These are phyloP conservation scores for Saxophila tyrrhenica DNA, from an alignment of 495 filamentous ascomycete genomes.

Conservation along the genomic window DNA sequence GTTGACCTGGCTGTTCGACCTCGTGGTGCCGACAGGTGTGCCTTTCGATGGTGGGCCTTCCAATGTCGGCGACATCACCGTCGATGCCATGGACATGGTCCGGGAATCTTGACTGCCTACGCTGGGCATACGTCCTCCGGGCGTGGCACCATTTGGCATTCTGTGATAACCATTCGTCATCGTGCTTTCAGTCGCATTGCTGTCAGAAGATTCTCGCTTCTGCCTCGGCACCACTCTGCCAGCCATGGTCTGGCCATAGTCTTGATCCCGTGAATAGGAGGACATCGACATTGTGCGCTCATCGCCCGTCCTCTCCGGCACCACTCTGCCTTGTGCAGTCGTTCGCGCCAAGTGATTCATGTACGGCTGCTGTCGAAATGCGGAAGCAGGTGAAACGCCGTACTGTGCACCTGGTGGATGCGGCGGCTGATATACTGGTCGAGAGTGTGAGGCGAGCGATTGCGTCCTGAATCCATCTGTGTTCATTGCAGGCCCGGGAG, in stretches of 20 bases:
- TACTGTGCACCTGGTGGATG: constrained; percentile 42
- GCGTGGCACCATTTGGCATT: constrained; percentile 2
- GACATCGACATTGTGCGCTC: constrained; percentile 95
- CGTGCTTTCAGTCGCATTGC: constrained; percentile 7
- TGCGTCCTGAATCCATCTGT: constrained; percentile 78
- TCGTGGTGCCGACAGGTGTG: constrained; percentile 32
- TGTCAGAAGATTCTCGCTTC: constrained; percentile 42
- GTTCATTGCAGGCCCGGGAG: constrained; percentile 61
- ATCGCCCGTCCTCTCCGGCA: constrained; percentile 74
- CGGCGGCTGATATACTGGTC: constrained; percentile 50
- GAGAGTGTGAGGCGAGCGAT: constrained; percentile 68
- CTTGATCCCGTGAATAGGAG: constrained; percentile 65
- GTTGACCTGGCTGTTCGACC: constrained; percentile 24
- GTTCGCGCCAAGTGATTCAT: constrained; percentile 52
- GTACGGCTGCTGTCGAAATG: constrained; percentile 68
- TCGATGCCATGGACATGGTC: constrained; percentile 88
- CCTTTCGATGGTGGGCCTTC: constrained; percentile 12
- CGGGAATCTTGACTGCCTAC: constrained; percentile 35
- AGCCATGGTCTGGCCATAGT: constrained; percentile 78
- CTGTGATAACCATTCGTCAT: constrained; percentile 11
- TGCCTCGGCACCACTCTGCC: constrained; percentile 73
- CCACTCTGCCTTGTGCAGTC: constrained; percentile 76
- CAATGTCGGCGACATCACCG: constrained; percentile 40
- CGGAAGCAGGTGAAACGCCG: constrained; percentile 54
- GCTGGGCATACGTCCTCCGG: constrained; percentile 30